Conservation (phyloP, 2,329 filamentous ascomycete genomes). For the Talaromyces sp. region DNA sequence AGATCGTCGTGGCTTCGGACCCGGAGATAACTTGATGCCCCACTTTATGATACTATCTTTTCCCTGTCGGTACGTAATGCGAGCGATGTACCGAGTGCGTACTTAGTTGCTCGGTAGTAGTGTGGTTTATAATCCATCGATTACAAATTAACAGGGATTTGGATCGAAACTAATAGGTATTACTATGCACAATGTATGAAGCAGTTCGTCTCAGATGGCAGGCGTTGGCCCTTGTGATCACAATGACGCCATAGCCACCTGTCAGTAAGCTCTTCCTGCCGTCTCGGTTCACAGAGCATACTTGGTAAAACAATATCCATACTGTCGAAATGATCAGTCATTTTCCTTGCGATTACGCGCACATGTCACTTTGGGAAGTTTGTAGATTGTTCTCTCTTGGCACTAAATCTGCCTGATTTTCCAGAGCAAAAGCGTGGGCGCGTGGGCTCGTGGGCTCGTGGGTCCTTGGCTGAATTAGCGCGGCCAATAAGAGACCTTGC, state of each 20-base stretch:
- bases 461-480: background rate
- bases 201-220: background rate
- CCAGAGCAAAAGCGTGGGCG: background rate
- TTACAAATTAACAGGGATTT: background rate
- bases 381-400: background rate
- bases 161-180: no score
- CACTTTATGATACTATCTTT: background rate
- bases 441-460: background rate
- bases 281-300: background rate
- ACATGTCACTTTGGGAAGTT: no score
- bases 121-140: background rate
- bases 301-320: background rate
- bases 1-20: no score
- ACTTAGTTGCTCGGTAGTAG: no score
- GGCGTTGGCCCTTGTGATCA: background rate
- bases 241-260: conserved; percentile 4
- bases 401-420: background rate
- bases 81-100: background rate
- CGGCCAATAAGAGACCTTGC: background rate
- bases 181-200: no score
- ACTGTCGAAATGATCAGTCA: background rate
- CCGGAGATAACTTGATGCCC: background rate
- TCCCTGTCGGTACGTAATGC: background rate
- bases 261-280: background rate
- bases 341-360: background rate